Base-by-base conservation (phyloP, 352 stramenopile genomes). In the Poterioochromonas sp. region DNA sequence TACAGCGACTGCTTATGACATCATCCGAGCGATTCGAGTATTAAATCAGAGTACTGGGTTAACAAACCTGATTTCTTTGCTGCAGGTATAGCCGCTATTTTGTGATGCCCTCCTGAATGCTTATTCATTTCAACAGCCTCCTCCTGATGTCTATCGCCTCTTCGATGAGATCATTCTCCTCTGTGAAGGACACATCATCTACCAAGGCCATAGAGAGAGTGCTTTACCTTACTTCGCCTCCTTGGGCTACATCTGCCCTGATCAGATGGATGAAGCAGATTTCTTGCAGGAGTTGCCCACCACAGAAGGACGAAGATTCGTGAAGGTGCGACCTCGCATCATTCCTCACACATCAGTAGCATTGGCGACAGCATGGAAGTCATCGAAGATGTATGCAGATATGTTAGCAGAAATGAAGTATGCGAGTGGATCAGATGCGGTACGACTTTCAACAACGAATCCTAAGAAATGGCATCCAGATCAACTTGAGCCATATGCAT, bases 161-260 rank as follows among this genome's bases (percentile, higher is more conserved):
- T 98, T 98, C 81, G 94, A 98, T 81, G 88, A 98, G 77, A 87
- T 98, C 26, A 84, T 97, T 39, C 86, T 98, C 79, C 78, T 98
- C 39, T 91, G 94, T 79, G 87, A 95, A 77, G 93, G 94, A 3
- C 84, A 90, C 68, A 81, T 98, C 64, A 87, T 97, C 29, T 98
- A 96, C 82, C 91, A 95, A 60, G 58, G 93, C 3, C 89, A 84
- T 12, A 83, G 87, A 34, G 83, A 87, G 53, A 76, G 86, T 29
- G 84, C 83, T 1, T 79, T 89, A 51, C 82, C 88, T 0, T 96
- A 97, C 81, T 97, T 97, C 80, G 64, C 89, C 37, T 82, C 84
- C 3, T 83, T 92, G 32, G 88, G 88, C 12, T 90, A 88, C 41
- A 70, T 82, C 0, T 88, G 85, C 53, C 86, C 86, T 29, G 5